Evolutionary conservation across 2,329 filamentous ascomycete species (phyloP).

Genomic region (Hymenoscyphus fraxineus): DNA sequence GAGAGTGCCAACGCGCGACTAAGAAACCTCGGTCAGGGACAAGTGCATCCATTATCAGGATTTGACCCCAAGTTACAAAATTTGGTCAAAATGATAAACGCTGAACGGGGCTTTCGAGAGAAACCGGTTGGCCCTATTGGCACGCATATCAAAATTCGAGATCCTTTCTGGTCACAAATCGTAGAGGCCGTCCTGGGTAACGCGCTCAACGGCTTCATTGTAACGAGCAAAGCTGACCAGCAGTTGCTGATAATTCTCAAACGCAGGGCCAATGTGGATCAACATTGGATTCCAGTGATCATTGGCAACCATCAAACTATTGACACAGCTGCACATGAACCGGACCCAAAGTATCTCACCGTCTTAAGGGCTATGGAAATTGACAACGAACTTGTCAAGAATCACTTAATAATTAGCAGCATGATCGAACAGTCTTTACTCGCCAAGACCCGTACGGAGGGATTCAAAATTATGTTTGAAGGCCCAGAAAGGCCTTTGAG

Average conservation of each 20-base stretch:
- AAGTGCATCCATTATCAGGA: constrained; percentile 57
- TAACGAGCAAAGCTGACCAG: constrained; percentile 73
- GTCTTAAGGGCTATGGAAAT: constrained; percentile 78
- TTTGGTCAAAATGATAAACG: constrained; percentile 65
- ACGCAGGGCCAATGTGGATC: constrained; percentile 47
- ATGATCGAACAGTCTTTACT: constrained; percentile 81
- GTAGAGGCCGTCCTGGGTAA: constrained; percentile 74
- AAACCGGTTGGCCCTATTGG: constrained; percentile 84
- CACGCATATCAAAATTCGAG: constrained; percentile 67
- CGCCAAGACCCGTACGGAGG: constrained; percentile 64
- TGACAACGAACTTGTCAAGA: constrained; percentile 72
- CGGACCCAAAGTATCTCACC: constrained; percentile 68
- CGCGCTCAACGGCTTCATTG: constrained; percentile 72
- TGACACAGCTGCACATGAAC: constrained; percentile 66
- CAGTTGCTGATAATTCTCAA: constrained; percentile 64
- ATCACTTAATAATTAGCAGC: constrained; percentile 79
- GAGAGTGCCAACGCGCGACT: constrained; percentile 49
- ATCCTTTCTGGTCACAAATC: constrained; percentile 78
- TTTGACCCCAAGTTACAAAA: constrained; percentile 61
- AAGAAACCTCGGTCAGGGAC: constrained; percentile 50
- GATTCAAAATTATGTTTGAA: constrained; percentile 64
- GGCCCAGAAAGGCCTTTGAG: constrained; percentile 43
- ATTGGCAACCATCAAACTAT: constrained; percentile 57
- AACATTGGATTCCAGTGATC: constrained; percentile 52
- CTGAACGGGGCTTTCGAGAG: constrained; percentile 63